phyloP scores from a whole-genome alignment of 2,329 filamentous ascomycete species.

The Calonectria ilicicola region DNA sequence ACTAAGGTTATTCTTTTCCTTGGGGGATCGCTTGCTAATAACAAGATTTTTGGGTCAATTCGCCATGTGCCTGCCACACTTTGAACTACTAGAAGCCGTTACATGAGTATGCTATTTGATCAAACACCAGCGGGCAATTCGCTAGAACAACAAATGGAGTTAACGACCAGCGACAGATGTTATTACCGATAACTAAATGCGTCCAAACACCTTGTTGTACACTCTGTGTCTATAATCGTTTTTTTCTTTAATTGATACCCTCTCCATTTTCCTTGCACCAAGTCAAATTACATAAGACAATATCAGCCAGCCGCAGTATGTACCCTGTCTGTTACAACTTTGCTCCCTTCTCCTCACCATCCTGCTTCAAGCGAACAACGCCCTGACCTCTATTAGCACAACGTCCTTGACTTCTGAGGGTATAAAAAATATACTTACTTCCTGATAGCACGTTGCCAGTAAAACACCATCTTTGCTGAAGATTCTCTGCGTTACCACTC shows the following conservation, averaged over 20 bases:
- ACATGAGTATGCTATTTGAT: too few species aligned
- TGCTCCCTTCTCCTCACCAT: slow-evolving; percentile 46
- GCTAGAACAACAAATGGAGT: too few species aligned
- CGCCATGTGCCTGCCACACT: too few species aligned
- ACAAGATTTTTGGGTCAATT: too few species aligned
- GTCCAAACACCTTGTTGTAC: not conserved
- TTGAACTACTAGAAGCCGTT: too few species aligned
- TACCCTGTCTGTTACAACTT: slow-evolving; percentile 46
- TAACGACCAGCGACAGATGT: too few species aligned
- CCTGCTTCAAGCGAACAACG: slow-evolving; percentile 62
- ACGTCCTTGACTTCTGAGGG: not conserved
- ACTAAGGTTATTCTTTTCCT: too few species aligned
- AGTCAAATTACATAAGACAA: not conserved
- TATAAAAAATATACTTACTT: slow-evolving; percentile 61
- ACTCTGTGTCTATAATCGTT: not conserved
- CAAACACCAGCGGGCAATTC: too few species aligned
- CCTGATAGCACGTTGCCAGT: slow-evolving; percentile 84
- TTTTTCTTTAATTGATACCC: not conserved
- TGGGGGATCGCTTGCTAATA: too few species aligned
- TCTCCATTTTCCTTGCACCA: not conserved
- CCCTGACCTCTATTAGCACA: slow-evolving; percentile 53
- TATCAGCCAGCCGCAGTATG: too few species aligned
- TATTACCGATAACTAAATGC: too few species aligned
- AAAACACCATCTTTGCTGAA: slow-evolving; percentile 78
- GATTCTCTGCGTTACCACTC: slow-evolving; percentile 81